phyloP scores from a whole-genome alignment of 2,329 filamentous ascomycete genomes.

The Pseudonectria foliicola region DNA sequence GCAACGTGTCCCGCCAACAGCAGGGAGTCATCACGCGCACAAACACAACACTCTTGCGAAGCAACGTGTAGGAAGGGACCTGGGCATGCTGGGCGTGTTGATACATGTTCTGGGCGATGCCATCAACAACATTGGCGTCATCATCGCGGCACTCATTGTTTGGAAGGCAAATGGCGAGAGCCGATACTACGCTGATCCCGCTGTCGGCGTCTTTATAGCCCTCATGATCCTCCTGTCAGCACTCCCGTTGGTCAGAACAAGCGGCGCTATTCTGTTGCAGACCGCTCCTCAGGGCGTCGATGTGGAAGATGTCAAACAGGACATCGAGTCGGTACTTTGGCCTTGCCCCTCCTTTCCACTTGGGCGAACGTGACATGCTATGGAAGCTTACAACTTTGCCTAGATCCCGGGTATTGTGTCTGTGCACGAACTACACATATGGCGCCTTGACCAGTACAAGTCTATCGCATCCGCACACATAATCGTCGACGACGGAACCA shows the following conservation, averaged over 20 bases:
- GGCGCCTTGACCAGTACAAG: constrained; percentile 65
- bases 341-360: too few relatives aligned
- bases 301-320: constrained; percentile 57
- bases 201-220: constrained; percentile 60
- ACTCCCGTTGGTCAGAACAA: constrained; percentile 53
- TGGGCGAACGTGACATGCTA: neutral
- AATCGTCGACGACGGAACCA: constrained; percentile 49
- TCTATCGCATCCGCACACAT: constrained; percentile 64
- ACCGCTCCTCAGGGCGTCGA: constrained; percentile 55
- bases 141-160: constrained; percentile 60
- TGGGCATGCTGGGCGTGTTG: constrained; percentile 66
- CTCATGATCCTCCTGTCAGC: constrained; percentile 64
- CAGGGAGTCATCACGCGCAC: constrained; percentile 39
- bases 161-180: constrained; percentile 53
- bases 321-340: constrained; percentile 52
- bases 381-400: constrained; percentile 8
- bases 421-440: constrained; percentile 67
- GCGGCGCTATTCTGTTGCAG: constrained; percentile 61
- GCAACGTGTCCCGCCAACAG: constrained; percentile 7
- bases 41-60: constrained; percentile 33
- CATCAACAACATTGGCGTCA: constrained; percentile 70
- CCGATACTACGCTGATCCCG: constrained; percentile 67
- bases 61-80: constrained; percentile 40
- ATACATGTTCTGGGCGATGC: constrained; percentile 67
- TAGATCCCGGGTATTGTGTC: constrained; percentile 60